Percentiles rank a stretch among this genome's conserved stretches.
Conservation (phyloP, 2,329 filamentous ascomycete species). For the Raffaelea ambrosiae region DNA sequence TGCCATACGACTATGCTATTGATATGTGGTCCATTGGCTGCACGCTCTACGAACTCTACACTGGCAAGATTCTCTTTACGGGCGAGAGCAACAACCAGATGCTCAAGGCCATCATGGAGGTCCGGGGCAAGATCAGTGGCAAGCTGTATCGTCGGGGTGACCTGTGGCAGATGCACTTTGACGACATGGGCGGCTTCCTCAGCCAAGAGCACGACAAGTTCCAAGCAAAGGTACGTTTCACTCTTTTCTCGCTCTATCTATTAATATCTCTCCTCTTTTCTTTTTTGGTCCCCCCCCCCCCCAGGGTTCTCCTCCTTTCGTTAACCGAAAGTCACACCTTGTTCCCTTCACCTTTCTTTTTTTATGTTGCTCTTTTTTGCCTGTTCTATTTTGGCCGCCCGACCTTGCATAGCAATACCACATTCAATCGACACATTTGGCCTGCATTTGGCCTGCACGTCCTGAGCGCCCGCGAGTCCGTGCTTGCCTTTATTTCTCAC, state of each 20-base stretch:
- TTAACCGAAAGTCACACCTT: no score
- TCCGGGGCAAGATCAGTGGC: conserved; percentile 81
- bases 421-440: no score
- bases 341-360: conserved; percentile 5
- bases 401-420: no score
- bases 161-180: conserved; percentile 70
- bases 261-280: background rate
- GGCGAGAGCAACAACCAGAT: conserved; percentile 97
- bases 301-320: background rate
- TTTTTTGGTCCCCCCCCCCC: background rate
- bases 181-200: conserved; percentile 74
- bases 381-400: background rate
- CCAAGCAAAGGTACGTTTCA: conserved; percentile 67
- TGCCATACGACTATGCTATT: conserved; percentile 87
- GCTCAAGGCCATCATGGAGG: conserved; percentile 93
- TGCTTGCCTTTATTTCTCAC: no score
- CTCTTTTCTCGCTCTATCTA: conserved; percentile 1
- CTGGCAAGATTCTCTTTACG: conserved; percentile 93
- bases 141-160: conserved; percentile 82
- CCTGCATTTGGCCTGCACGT: no score
- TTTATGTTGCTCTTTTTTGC: conserved; percentile 1
- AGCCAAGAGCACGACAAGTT: conserved; percentile 82
- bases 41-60: conserved; percentile 94
- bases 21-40: conserved; percentile 98
- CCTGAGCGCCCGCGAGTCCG: no score